Conservation (phyloP, 2,329 filamentous ascomycete species). For the Lomentospora prolificans region DNA sequence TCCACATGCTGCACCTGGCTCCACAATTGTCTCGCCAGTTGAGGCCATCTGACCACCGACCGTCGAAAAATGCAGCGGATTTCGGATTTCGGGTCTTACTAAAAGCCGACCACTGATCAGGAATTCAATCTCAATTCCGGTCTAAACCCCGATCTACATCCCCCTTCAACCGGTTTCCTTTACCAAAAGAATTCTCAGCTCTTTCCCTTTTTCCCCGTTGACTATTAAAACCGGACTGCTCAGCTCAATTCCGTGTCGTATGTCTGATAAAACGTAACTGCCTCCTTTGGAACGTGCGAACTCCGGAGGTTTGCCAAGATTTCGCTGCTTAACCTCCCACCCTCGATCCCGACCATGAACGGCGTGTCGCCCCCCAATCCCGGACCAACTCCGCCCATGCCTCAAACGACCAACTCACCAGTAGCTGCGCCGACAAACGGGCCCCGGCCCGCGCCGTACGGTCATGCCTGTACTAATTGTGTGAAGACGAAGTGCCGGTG, state of each 20-base stretch:
- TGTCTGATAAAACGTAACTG: background rate
- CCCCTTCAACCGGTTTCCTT: too few relatives aligned
- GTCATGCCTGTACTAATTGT: conserved; percentile 4
- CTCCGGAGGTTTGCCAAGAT: background rate
- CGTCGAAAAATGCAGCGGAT: background rate
- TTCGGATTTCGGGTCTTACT: background rate
- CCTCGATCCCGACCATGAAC: background rate
- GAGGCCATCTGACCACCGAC: background rate
- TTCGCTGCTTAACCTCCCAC: background rate
- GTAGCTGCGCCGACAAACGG: background rate
- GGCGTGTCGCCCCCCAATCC: background rate
- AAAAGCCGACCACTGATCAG: background rate
- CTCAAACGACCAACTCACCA: background rate
- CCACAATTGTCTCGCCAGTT: too few relatives aligned
- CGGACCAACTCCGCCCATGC: background rate
- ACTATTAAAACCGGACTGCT: background rate
- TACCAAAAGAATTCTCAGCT: background rate
- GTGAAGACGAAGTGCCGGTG: conserved; percentile 8
- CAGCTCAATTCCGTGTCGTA: background rate
- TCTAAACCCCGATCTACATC: background rate
- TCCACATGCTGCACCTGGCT: too few relatives aligned
- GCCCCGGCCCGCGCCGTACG: conserved; percentile 2
- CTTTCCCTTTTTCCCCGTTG: background rate
- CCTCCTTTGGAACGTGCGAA: background rate
- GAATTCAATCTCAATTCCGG: background rate